These are phyloP conservation scores for Globisporangium cederbergense DNA, from an alignment of 352 stramenopile genomes.

Conservation along the genomic window DNA sequence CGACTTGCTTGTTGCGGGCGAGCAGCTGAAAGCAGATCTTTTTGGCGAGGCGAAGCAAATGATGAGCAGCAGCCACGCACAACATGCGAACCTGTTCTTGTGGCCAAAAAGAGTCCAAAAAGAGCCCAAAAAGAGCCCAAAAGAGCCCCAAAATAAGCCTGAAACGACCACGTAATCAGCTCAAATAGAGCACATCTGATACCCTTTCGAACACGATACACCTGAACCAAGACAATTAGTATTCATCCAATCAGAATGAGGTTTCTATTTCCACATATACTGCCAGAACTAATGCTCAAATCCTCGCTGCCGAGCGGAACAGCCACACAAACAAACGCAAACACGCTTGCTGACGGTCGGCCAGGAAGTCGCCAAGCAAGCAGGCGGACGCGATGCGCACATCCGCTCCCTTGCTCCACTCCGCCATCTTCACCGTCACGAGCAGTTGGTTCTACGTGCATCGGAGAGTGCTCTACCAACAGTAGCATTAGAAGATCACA, in stretches of 20 bases:
- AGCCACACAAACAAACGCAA: not conserved
- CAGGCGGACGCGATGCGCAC: not conserved
- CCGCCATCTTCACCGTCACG: not conserved
- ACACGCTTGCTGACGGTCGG: slow-evolving; percentile 1
- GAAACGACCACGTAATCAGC: not conserved
- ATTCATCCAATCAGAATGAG: not conserved
- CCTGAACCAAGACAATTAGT: not conserved
- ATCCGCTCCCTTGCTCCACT: not conserved
- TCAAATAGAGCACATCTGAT: not conserved
- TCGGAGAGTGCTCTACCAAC: not conserved
- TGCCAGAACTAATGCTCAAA: not conserved
- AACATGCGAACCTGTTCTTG: not conserved
- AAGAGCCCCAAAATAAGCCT: not conserved
- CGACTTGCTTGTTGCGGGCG: not conserved
- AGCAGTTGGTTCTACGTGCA: not conserved
- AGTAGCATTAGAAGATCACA: not conserved
- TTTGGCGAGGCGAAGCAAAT: not conserved
- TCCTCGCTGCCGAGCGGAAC: not conserved
- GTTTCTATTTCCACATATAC: not conserved
- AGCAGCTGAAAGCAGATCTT: not conserved
- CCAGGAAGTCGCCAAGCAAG: slow-evolving; percentile 2
- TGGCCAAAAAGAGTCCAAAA: slow-evolving; percentile 8
- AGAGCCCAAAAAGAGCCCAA: not conserved
- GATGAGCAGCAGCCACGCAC: too few relatives aligned
- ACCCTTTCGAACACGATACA: not conserved